Evolutionary conservation across 768 basidiomycete species (phyloP).

Genomic region (Podaxis rugospora): DNA sequence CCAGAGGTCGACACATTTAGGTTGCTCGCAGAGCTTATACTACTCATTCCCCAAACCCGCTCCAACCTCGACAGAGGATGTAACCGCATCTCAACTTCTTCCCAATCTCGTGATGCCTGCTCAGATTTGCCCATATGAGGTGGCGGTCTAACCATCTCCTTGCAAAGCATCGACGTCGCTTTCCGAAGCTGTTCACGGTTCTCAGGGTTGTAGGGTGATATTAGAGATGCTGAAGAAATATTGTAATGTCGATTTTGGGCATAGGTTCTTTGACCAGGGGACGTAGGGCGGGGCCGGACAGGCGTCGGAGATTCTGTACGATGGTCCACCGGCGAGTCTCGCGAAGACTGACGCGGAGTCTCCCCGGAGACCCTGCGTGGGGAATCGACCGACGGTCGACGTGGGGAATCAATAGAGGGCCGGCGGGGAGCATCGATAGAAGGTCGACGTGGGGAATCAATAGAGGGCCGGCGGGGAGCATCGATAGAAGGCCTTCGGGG

Average conservation of each 20-base stretch:
- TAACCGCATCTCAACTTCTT: conserved; percentile 69
- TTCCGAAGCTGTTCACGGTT: conserved; percentile 65
- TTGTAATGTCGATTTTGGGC: conserved; percentile 54
- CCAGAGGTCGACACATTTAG: conserved; percentile 17
- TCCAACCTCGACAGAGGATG: conserved; percentile 62
- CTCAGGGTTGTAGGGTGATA: conserved; percentile 45
- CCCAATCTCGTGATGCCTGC: conserved; percentile 54
- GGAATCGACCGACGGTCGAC: conserved; percentile 35
- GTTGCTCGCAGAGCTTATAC: conserved; percentile 33
- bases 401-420: conserved; percentile 17
- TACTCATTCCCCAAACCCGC: conserved; percentile 68
- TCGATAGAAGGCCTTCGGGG: conserved; percentile 36
- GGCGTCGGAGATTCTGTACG: conserved; percentile 27
- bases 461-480: conserved; percentile 10
- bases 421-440: conserved; percentile 29
- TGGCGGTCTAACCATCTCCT: conserved; percentile 62
- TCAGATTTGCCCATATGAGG: conserved; percentile 47
- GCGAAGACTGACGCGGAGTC: conserved; percentile 30
- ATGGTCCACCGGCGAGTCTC: conserved; percentile 24
- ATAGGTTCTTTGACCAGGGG: conserved; percentile 46
- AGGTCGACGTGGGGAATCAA: conserved; percentile 23
- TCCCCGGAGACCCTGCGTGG: conserved; percentile 18
- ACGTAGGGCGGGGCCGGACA: conserved; percentile 38
- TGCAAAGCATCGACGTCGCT: conserved; percentile 61
- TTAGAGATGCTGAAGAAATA: conserved; percentile 51